phyloP scores from a whole-genome alignment of 345 rosid genomes.

The Triadica sebifera region DNA sequence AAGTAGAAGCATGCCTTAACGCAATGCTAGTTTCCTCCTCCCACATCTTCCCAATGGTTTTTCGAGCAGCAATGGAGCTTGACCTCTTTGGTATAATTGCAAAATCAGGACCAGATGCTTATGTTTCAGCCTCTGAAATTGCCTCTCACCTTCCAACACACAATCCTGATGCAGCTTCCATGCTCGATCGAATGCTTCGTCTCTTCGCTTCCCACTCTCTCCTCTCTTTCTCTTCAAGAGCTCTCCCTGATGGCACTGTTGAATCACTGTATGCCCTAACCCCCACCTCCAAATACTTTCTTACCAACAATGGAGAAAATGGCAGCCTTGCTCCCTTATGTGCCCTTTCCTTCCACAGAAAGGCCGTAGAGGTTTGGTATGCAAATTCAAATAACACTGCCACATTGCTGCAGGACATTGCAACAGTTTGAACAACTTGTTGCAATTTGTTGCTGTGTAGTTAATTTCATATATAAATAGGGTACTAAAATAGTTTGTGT shows the following conservation, averaged over 20 bases:
- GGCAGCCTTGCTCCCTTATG: conserved; percentile 18
- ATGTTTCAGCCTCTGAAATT: conserved; percentile 26
- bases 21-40: conserved; percentile 21
- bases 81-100: conserved; percentile 19
- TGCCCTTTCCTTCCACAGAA: conserved; percentile 15
- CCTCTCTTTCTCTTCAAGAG: conserved; percentile 17
- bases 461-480: too few relatives aligned
- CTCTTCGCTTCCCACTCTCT: conserved; percentile 31
- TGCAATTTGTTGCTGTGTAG: background rate
- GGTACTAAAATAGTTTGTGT: too few relatives aligned
- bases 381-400: background rate
- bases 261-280: conserved; percentile 31
- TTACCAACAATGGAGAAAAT: conserved; percentile 15
- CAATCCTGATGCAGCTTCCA: conserved; percentile 19
- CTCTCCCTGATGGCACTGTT: conserved; percentile 14
- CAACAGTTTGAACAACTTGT: background rate
- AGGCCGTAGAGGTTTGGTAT: conserved; percentile 21
- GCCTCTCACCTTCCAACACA: conserved; percentile 24
- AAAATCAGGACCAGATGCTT: conserved; percentile 16
- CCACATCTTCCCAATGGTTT: conserved; percentile 18
- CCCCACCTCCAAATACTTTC: conserved; percentile 24
- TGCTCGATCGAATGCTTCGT: conserved; percentile 34
- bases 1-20: conserved; percentile 17
- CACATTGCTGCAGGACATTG: too few relatives aligned
- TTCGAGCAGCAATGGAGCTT: conserved; percentile 30